Percentiles rank a stretch among this genome's conserved stretches.
Conservation (phyloP, 345 rosid species). For the Schrenkiella parvula region DNA sequence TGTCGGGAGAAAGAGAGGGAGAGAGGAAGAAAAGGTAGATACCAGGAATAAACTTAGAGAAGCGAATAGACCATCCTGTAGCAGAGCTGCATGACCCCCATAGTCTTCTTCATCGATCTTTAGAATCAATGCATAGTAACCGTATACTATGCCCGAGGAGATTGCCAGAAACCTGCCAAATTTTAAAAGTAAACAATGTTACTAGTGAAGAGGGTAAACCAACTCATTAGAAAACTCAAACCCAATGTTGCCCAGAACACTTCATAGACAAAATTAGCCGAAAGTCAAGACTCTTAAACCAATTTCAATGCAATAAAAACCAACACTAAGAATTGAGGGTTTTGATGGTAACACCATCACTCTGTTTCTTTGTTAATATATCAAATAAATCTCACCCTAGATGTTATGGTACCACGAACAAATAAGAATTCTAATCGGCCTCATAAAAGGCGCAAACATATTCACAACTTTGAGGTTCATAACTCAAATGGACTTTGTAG, state of each 20-base stretch:
- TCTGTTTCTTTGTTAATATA: not conserved
- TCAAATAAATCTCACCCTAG: not conserved
- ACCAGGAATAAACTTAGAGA: constrained; percentile 93
- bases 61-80: constrained; percentile 96
- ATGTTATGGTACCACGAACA: not conserved
- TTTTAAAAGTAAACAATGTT: not conserved
- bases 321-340: not conserved
- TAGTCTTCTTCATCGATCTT: constrained; percentile 94
- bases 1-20: not conserved
- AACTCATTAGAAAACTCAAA: not conserved
- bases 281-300: not conserved
- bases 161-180: constrained; percentile 64
- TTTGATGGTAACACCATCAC: not conserved
- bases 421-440: not conserved
- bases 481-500: not conserved
- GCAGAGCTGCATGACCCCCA: constrained; percentile 92
- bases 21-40: not conserved
- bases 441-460: not conserved
- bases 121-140: constrained; percentile 78
- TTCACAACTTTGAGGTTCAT: not conserved
- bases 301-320: not conserved
- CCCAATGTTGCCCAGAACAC: not conserved
- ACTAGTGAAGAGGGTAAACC: not conserved
- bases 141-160: constrained; percentile 75
- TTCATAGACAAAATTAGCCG: not conserved